These are phyloP conservation scores for Recurvomyces mirabilis DNA, from an alignment of 495 filamentous ascomycete genomes.

Conservation along the genomic window DNA sequence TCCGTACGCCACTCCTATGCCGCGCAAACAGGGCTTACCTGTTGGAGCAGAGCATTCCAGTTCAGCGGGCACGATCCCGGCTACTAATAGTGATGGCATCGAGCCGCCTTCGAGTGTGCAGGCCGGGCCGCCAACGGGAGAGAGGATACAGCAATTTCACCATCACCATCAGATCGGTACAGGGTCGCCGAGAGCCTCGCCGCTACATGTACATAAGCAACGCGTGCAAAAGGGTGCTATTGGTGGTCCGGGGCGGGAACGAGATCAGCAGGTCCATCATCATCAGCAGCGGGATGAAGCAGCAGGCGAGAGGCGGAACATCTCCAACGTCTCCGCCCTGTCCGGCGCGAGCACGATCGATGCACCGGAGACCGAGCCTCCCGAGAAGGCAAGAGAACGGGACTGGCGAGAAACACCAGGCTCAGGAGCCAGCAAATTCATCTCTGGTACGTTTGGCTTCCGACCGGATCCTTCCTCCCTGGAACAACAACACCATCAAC, in stretches of 20 bases:
- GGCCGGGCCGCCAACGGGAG: slow-evolving; percentile 4
- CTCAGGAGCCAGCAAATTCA: too few relatives aligned
- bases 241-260: not conserved
- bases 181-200: slow-evolving; percentile 1
- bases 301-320: slow-evolving; percentile 9
- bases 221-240: not conserved
- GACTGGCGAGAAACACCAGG: too few relatives aligned
- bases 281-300: not conserved
- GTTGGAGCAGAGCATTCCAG: not conserved
- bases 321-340: slow-evolving; percentile 9
- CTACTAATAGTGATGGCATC: not conserved
- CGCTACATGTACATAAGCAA: slow-evolving; percentile 4
- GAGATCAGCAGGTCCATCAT: not conserved
- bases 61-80: not conserved
- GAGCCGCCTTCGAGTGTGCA: slow-evolving; percentile 7
- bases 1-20: slow-evolving; percentile 13
- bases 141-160: not conserved
- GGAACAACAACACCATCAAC: slow-evolving; percentile 12
- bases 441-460: too few relatives aligned
- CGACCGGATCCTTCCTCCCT: too few relatives aligned
- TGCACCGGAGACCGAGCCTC: slow-evolving; percentile 4
- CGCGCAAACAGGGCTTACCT: slow-evolving; percentile 4
- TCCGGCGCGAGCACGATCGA: slow-evolving; percentile 21
- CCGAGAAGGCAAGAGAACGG: not conserved
- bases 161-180: not conserved